Percentiles rank a stretch among this genome's conserved stretches.
phyloP scores from a whole-genome alignment of 2,329 filamentous ascomycete species.

The Colletotrichum sublineola region DNA sequence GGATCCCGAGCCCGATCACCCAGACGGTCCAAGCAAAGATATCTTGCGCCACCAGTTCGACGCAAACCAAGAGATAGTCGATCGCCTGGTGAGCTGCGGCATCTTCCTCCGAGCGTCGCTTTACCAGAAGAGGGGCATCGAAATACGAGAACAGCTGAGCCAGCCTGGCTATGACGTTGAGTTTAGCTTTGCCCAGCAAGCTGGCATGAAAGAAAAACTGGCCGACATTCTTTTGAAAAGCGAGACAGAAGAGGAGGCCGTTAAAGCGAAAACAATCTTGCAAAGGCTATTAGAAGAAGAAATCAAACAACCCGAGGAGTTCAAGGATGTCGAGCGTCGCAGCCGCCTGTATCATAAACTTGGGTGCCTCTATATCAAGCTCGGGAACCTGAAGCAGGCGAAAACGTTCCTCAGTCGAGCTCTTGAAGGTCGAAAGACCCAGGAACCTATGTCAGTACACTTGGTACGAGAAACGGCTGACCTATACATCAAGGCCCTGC shows the following conservation, averaged over 20 bases:
- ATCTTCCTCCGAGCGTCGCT: constrained; percentile 46
- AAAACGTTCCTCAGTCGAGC: constrained; percentile 45
- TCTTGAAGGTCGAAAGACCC: constrained; percentile 44
- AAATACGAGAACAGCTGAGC: constrained; percentile 44
- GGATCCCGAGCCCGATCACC: constrained; percentile 46
- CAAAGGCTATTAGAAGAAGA: constrained; percentile 44
- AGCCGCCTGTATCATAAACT: constrained; percentile 48
- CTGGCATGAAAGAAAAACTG: constrained; percentile 47
- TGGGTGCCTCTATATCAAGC: constrained; percentile 44
- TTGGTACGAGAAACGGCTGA: constrained; percentile 46
- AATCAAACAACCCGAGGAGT: constrained; percentile 41
- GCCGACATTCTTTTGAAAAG: constrained; percentile 47
- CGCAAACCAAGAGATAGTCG: constrained; percentile 47
- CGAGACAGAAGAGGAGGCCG: constrained; percentile 41
- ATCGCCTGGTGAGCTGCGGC: constrained; percentile 42
- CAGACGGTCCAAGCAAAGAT: constrained; percentile 43
- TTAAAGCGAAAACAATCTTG: constrained; percentile 45
- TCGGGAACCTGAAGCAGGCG: constrained; percentile 43
- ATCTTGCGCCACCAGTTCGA: constrained; percentile 44
- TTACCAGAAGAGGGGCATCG: constrained; percentile 47
- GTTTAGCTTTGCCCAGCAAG: constrained; percentile 38
- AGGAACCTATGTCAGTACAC: constrained; percentile 34
- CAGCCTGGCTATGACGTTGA: constrained; percentile 31
- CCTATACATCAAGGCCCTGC: constrained; percentile 45
- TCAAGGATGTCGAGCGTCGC: constrained; percentile 31